These are phyloP conservation scores for Blastocystis sp. DNA, from an alignment of 352 stramenopile species.

Conservation along the genomic window DNA sequence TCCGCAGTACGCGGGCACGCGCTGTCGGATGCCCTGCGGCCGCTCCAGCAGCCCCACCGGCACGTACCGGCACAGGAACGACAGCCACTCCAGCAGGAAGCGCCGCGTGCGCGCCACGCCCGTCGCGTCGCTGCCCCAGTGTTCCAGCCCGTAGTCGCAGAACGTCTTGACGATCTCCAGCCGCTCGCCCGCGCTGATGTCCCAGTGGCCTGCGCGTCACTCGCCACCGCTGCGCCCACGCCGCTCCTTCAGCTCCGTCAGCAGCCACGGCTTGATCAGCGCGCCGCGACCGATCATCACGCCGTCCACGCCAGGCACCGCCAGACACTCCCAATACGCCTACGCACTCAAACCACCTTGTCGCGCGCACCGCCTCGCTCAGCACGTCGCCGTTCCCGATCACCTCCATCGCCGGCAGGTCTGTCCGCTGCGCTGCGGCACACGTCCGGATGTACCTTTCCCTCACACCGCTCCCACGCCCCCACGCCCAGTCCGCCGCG, in stretches of 20 bases:
- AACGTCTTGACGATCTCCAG: conserved; percentile 95
- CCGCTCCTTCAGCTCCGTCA: conserved; percentile 96
- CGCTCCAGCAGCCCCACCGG: conserved; percentile 93
- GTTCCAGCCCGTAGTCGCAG: conserved; percentile 91
- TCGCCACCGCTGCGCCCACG: conserved; percentile 69
- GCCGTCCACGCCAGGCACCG: conserved; percentile 83
- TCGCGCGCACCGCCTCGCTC: conserved; percentile 8
- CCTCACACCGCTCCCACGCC: background rate
- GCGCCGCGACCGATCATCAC: conserved; percentile 87
- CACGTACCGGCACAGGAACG: conserved; percentile 96
- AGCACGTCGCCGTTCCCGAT: conserved; percentile 87
- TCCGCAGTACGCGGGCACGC: conserved; percentile 84
- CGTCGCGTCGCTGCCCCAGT: conserved; percentile 96
- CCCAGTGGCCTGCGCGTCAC: conserved; percentile 21
- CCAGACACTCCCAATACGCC: conserved; percentile 81
- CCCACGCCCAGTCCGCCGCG: conserved; percentile 94
- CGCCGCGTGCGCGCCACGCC: conserved; percentile 93
- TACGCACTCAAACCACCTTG: conserved; percentile 73
- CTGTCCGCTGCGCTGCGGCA: conserved; percentile 71
- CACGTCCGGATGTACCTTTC: conserved; percentile 54
- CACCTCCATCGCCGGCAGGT: conserved; percentile 78
- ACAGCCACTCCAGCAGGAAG: conserved; percentile 98
- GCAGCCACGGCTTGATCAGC: conserved; percentile 98
- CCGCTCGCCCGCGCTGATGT: conserved; percentile 80
- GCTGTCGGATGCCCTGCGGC: conserved; percentile 93